These are phyloP conservation scores for Aspergillus glaucus DNA, from an alignment of 2,329 filamentous ascomycete genomes.

Conservation along the genomic window DNA sequence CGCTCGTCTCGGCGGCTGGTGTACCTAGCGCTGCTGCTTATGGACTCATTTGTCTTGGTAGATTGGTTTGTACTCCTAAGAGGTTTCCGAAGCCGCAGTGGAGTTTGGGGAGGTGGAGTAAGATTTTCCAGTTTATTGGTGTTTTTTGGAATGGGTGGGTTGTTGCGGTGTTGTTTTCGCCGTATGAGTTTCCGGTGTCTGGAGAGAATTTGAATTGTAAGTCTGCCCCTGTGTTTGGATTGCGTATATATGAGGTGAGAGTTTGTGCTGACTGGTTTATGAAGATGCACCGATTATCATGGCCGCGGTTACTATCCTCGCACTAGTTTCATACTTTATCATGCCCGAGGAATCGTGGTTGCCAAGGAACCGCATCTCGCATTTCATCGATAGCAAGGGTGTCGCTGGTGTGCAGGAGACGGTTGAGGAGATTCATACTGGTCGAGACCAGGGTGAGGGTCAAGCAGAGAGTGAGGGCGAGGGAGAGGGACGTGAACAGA, in stretches of 20 bases:
- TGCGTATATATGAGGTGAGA: background rate
- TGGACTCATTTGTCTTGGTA: constrained; percentile 46
- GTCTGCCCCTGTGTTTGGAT: constrained; percentile 3
- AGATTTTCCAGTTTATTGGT: constrained; percentile 43
- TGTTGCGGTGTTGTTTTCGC: constrained; percentile 44
- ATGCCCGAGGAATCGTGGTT: constrained; percentile 45
- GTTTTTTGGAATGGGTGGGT: constrained; percentile 48
- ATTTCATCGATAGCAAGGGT: constrained; percentile 37
- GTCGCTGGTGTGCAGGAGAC: constrained; percentile 12
- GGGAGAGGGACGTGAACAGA: too few species aligned
- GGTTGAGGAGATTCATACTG: constrained; percentile 19
- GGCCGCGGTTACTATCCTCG: constrained; percentile 45
- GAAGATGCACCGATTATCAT: constrained; percentile 48
- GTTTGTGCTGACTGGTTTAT: background rate
- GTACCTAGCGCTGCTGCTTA: constrained; percentile 49
- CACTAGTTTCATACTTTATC: constrained; percentile 44
- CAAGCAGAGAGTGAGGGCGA: too few species aligned
- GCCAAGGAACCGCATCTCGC: constrained; percentile 39
- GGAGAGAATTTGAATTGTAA: constrained; percentile 42
- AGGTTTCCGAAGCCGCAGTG: constrained; percentile 44
- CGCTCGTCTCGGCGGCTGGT: constrained; percentile 48
- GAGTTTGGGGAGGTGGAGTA: constrained; percentile 42
- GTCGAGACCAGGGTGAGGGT: too few species aligned
- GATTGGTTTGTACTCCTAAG: constrained; percentile 44
- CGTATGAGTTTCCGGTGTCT: constrained; percentile 41